phyloP scores from a whole-genome alignment of 2,329 filamentous ascomycete genomes.

The Hymenotorrendiella dingleyae region DNA sequence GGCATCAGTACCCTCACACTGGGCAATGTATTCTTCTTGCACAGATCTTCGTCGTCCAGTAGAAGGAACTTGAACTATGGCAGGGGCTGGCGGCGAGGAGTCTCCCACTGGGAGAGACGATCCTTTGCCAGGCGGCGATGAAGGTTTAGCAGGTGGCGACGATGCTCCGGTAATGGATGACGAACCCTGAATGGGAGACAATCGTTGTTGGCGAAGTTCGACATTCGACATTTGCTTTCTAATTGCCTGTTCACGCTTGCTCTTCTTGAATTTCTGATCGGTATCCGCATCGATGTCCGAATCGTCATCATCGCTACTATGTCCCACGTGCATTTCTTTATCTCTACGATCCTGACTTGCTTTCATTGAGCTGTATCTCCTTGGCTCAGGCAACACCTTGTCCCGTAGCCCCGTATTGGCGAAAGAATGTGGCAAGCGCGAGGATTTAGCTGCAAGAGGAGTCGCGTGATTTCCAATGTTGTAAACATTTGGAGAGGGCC shows the following conservation, averaged over 20 bases:
- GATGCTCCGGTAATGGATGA: too few relatives aligned
- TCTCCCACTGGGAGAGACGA: too few relatives aligned
- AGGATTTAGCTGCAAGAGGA: too few relatives aligned
- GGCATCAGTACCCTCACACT: conserved; percentile 22
- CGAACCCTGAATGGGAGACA: too few relatives aligned
- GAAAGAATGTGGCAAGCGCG: too few relatives aligned
- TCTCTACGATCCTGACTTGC: conserved; percentile 26
- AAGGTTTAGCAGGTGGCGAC: too few relatives aligned
- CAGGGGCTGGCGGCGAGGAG: conserved; percentile 6
- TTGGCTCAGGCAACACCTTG: conserved; percentile 15
- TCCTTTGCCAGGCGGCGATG: too few relatives aligned
- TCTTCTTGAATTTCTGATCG: background rate
- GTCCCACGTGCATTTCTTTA: conserved; percentile 2
- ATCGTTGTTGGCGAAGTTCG: too few relatives aligned
- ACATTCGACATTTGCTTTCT: too few relatives aligned
- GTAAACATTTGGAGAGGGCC: conserved; percentile 27
- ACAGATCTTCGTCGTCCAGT: conserved; percentile 19
- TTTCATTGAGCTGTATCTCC: conserved; percentile 24
- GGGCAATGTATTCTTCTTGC: conserved; percentile 24
- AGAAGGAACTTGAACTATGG: conserved; percentile 16
- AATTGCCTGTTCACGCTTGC: too few relatives aligned
- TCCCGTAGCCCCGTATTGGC: too few relatives aligned
- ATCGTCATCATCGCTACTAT: conserved; percentile 16
- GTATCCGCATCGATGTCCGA: conserved; percentile 22
- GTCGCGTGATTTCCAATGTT: too few relatives aligned